Base-by-base conservation (phyloP, 345 rosid species). In the Eucalyptus camaldulensis region DNA sequence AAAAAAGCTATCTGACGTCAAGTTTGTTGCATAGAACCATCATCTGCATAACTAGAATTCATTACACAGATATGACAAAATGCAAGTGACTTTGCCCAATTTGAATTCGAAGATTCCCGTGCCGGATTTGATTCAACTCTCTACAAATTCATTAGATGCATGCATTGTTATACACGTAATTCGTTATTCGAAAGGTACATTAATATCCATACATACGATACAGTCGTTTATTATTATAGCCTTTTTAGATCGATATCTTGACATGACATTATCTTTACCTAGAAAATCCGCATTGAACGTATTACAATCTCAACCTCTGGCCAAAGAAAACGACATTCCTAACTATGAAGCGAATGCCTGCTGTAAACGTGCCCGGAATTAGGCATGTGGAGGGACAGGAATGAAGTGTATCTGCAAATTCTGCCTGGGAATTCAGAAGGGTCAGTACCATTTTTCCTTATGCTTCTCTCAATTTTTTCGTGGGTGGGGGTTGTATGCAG, bases 251-350 rank as follows among this genome's bases (percentile, higher is more conserved):
- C 8, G 45, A 37, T 72, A 37, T 37, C 4, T 72, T 37, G 27
- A 72, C 4, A 72, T 19, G 14, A 72, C 5, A 8, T 37, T 19
- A 53, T 37, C 45, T 21, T 2, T 37, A 19, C 3, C 45, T 21
- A 2, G 45, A 72, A 72, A 72, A 19, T 3, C 14, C 1, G 3
- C 0, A 5, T 10, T 37, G 3, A 5, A 19, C 14, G 11, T 72
- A 10, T 2, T 33, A 19, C 81, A 33, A 72, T 72, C 81, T 37
- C 44, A 37, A 72, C 21, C 44, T 33, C 17, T 0, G 2, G 72
- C 17, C 19, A 2, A 13, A 29, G 14, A 65, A 65, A 65, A 60
- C 33, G 1, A 60, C 72, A 13, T n/a, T 65, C 16, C 40, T 65
- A 15, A n/a, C 31, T 15, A 65, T 8, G 76, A 14, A n/a, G 76